These are phyloP conservation scores for Candida nitratophila DNA, from an alignment of 805 yeast genomes.

Conservation along the genomic window DNA sequence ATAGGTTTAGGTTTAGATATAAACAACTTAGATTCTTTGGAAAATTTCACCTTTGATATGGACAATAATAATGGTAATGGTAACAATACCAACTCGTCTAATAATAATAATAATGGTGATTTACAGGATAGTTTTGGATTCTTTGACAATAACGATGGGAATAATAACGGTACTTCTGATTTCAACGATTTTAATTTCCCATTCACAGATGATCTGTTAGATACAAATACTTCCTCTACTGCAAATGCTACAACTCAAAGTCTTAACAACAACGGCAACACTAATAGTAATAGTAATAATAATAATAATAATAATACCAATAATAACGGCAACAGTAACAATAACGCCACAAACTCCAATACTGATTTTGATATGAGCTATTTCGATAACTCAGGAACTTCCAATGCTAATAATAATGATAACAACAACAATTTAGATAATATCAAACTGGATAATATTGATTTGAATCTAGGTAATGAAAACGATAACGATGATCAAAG, in stretches of 20 bases:
- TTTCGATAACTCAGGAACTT: not conserved
- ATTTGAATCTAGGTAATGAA: not conserved
- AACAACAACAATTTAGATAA: not conserved
- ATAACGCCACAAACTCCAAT: too few species aligned
- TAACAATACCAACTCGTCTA: not conserved
- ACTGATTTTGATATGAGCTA: not conserved
- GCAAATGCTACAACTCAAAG: too few species aligned
- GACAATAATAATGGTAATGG: not conserved
- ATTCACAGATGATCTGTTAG: constrained; percentile 11
- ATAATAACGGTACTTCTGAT: constrained; percentile 1
- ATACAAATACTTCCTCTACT: too few species aligned
- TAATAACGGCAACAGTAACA: not conserved
- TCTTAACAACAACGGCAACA: too few species aligned
- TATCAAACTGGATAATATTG: not conserved
- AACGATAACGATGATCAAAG: constrained; percentile 6
- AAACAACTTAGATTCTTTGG: not conserved
- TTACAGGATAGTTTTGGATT: not conserved
- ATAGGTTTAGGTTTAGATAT: not conserved
- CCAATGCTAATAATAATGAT: not conserved
- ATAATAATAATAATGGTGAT: not conserved
- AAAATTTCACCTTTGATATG: not conserved
- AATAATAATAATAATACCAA: not conserved
- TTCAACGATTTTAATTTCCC: constrained; percentile 21
- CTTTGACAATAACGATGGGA: not conserved
- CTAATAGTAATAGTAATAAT: not conserved